Evolutionary conservation across 177 flowering plant genomes (phyloP), one percentile per base, ranked within the genome.

Genomic region (Vitis hybrid): DNA sequence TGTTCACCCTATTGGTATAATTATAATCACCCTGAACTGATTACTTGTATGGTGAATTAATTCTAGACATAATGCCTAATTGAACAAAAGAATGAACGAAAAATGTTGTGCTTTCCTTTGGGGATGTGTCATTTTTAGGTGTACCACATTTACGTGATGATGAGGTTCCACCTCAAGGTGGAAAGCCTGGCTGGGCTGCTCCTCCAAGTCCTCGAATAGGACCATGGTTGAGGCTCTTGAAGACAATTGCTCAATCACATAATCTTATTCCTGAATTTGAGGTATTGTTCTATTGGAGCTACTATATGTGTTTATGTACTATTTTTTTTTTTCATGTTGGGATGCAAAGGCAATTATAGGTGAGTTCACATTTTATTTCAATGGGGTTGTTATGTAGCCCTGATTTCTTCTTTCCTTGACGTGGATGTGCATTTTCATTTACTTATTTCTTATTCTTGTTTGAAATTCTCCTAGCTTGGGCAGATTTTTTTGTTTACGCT

Each of bases 161-260:
- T 10, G 97, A 91, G 48, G 71, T 73, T 13, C 82, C 84, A 1
- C 88, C 84, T 0, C 75, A 71, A 15, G 94, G 97, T 50, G 97
- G 97, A 45, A 85, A 77, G 77, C 97, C 94, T n/a, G 94, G 91
- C 19, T 89, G 97, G 92, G 97, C 89, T 1, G 92, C 90, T 12
- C 87, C 86, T 16, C 91, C 92, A 0, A 81, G 71, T 80, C 94
- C 94, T 29, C 77, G 92, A 56, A 83, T 91, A 1, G 94, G 92
- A 2, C 84, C 93, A 8, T 91, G 97, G 97, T 71, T 91, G 48
- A 80, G 86, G 68, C 82, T 81, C 16, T 74, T 91, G 78, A 91
- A 85, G 76, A 80, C 8, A 5, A 81, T 89, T 76, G 92, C 92
- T 3, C 57, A 77, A 13, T 60, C 80, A 51, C 86, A 82, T 49